phyloP scores from a whole-genome alignment of 352 stramenopile species.

The Phytophthora pseudosyringae region DNA sequence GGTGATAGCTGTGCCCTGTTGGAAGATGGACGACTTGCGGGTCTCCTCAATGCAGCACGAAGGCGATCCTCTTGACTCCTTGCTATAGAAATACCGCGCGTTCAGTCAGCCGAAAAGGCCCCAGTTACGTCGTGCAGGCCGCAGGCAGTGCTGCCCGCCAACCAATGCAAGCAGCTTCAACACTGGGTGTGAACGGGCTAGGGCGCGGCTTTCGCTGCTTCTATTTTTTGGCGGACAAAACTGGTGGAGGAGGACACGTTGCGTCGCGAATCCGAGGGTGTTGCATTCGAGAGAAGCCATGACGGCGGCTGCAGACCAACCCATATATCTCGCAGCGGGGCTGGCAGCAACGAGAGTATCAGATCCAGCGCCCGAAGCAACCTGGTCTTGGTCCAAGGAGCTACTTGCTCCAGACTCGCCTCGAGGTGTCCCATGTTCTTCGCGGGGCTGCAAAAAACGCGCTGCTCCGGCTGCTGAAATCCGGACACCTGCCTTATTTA shows the following conservation, averaged over 20 bases:
- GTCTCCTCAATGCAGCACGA: background rate
- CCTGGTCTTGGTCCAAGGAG: no score
- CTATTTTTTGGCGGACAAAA: background rate
- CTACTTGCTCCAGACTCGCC: no score
- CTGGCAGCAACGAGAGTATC: background rate
- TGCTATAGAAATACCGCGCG: no score
- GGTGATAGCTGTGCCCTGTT: no score
- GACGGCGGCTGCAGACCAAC: background rate
- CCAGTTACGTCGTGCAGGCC: background rate
- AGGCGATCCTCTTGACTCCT: no score
- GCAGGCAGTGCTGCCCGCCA: background rate
- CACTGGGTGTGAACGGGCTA: background rate
- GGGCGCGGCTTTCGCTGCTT: background rate
- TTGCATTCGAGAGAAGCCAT: no score
- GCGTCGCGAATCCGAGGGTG: background rate
- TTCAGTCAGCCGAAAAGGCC: background rate
- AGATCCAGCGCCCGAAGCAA: background rate
- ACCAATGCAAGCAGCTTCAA: background rate
- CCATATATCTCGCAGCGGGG: background rate
- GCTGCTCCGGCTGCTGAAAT: background rate
- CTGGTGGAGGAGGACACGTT: background rate
- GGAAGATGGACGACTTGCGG: background rate
- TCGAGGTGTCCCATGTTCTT: conserved; percentile 1
- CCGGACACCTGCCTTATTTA: no score
- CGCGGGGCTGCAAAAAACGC: background rate